Base-by-base conservation (phyloP, 1,284 basidiomycete genomes). In the Tylopilus sp. region DNA sequence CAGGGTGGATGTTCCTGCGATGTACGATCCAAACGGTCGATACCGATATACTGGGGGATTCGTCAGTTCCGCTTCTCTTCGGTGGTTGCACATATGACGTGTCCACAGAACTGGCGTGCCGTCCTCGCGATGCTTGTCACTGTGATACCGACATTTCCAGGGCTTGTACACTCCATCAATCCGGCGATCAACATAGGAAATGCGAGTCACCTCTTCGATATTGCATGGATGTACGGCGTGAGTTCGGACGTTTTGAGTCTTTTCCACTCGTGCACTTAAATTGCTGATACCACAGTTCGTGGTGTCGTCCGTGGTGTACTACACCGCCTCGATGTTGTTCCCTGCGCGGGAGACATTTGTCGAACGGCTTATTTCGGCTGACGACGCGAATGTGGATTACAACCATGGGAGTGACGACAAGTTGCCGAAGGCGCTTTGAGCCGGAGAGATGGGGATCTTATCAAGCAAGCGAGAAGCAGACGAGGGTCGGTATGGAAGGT, bases 141-240 rank as follows among this genome's bases (percentile, higher is more conserved):
- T 1, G 79, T 87, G 1, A 72, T 77, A 0, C 86, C 84, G 0
- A 81, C 75, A 49, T 61, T 90, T n/a, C 87, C 88, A 2, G 86
- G 86, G 1, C 73, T 90, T 40, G 77, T 85, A 49, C 76, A 76
- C 53, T 79, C 77, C 42, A 86, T 90, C 64, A 84, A 85, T 57
- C 59, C 59, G 1, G 72, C 68, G 23, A 77, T 89, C 55, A 46
- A 66, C 0, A 74, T 85, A 15, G 83, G 82, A 13, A 70, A 77
- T 26, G 74, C 72, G 1, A 65, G 60, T 4, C 75, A 74, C 52
- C 57, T 87, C 7, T 89, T 82, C 59, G 77, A 84, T 58, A 72
- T 89, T 51, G 80, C 84, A 5, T 89, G 85, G 81, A 57, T 88
- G 12, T 85, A 81, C 46, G 86, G 86, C 29, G 86, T 87, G 65